phyloP scores from a whole-genome alignment of 2,329 filamentous ascomycete genomes.

The Scytalidium lignicola region DNA sequence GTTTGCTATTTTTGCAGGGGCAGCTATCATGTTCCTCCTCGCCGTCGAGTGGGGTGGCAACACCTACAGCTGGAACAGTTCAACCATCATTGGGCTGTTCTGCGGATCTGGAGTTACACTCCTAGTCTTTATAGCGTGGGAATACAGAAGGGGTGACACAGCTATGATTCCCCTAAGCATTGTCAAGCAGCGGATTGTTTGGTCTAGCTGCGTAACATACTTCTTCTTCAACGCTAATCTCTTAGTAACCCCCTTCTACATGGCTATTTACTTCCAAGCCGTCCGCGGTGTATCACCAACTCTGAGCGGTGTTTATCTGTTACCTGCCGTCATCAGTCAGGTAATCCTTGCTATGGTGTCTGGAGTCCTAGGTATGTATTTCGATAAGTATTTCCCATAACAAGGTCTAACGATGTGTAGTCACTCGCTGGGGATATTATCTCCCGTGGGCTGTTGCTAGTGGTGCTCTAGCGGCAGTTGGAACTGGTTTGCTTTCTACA shows the following conservation, averaged over 20 bases:
- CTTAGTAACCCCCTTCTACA: neutral
- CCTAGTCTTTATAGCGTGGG: slow-evolving; percentile 20
- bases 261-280: neutral
- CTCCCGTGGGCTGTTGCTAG: slow-evolving; percentile 27
- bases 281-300: neutral
- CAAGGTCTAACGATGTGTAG: slow-evolving; percentile 7
- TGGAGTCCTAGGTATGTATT: slow-evolving; percentile 13
- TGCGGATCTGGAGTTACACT: slow-evolving; percentile 21
- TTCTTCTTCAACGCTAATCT: neutral
- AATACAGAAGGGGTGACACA: slow-evolving; percentile 25
- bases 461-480: slow-evolving; percentile 23
- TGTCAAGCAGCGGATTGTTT: slow-evolving; percentile 16
- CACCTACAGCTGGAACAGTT: slow-evolving; percentile 17
- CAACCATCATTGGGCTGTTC: slow-evolving; percentile 26
- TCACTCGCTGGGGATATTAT: slow-evolving; percentile 26
- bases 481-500: slow-evolving; percentile 29
- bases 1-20: slow-evolving; percentile 23
- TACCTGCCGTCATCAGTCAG: slow-evolving; percentile 5
- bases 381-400: neutral
- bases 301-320: neutral
- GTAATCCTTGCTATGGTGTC: slow-evolving; percentile 14
- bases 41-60: slow-evolving; percentile 17
- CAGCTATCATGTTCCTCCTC: slow-evolving; percentile 16
- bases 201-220: neutral
- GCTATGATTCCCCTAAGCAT: slow-evolving; percentile 14